Evolutionary conservation across 1,139 yeast genomes (phyloP).

Genomic region (Lodderomyces pseudojiufengensis): DNA sequence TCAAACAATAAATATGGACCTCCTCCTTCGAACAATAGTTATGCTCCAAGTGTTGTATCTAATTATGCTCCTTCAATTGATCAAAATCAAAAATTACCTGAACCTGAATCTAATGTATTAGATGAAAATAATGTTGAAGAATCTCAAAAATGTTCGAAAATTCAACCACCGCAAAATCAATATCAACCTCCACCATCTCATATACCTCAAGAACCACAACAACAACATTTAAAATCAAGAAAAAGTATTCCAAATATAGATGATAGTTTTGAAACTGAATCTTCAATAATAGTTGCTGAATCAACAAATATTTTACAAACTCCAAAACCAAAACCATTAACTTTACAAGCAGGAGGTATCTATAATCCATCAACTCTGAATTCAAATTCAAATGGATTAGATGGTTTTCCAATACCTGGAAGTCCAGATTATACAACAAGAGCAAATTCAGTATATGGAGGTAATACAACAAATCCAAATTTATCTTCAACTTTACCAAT

Average conservation of each 20-base stretch:
- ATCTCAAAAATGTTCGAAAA: too few species aligned
- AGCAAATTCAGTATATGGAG: slow-evolving; percentile 45
- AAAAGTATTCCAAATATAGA: slow-evolving; percentile 21
- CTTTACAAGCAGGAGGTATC: slow-evolving; percentile 6
- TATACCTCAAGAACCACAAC: slow-evolving; percentile 1
- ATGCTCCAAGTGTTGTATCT: not conserved
- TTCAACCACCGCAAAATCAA: too few species aligned
- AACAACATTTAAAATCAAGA: slow-evolving; percentile 4
- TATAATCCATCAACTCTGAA: not conserved
- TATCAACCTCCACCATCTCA: slow-evolving; percentile 1
- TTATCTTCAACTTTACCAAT: too few species aligned
- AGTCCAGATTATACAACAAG: slow-evolving; percentile 45
- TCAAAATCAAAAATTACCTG: too few species aligned
- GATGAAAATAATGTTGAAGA: too few species aligned
- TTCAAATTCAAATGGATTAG: slow-evolving; percentile 12
- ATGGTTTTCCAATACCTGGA: slow-evolving; percentile 47
- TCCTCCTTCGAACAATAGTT: not conserved
- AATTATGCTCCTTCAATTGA: not conserved
- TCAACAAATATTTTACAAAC: slow-evolving; percentile 14
- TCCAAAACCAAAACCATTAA: slow-evolving; percentile 16
- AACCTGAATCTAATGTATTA: too few species aligned
- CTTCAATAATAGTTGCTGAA: slow-evolving; percentile 6
- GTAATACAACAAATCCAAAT: slow-evolving; percentile 14
- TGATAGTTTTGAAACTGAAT: slow-evolving; percentile 25
- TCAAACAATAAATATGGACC: slow-evolving; percentile 11